A percentile compares a stretch with the other conserved stretches of the same genome.
Conservation (phyloP, 257 asterid genomes). For the Salvia hispanica region DNA sequence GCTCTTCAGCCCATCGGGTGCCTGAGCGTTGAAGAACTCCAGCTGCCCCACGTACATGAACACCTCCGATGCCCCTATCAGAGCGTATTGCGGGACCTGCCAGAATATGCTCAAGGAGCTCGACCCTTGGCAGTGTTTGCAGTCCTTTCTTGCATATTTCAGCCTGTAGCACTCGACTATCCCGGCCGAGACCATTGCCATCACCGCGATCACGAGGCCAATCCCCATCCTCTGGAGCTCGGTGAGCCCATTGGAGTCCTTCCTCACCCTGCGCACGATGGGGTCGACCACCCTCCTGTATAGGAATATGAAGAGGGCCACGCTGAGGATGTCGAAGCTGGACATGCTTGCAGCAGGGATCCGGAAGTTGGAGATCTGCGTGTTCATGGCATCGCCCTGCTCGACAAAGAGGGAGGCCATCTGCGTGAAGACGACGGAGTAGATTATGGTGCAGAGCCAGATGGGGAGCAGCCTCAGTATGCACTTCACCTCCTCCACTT, state of each 20-base stretch:
- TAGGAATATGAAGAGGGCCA: slow-evolving; percentile 76
- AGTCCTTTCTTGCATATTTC: slow-evolving; percentile 58
- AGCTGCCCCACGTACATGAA: slow-evolving; percentile 92
- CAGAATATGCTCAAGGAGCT: slow-evolving; percentile 88
- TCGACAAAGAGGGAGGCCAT: slow-evolving; percentile 97
- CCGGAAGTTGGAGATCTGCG: slow-evolving; percentile 58
- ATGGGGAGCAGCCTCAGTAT: slow-evolving; percentile 78
- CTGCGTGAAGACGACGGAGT: slow-evolving; percentile 91
- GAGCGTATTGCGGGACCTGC: slow-evolving; percentile 90
- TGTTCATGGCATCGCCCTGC: slow-evolving; percentile 93
- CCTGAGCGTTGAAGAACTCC: slow-evolving; percentile 87
- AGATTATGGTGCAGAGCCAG: slow-evolving; percentile 94
- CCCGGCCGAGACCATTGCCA: slow-evolving; percentile 85
- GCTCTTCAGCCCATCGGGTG: slow-evolving; percentile 92
- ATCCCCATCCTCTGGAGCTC: slow-evolving; percentile 96
- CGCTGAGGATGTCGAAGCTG: slow-evolving; percentile 84
- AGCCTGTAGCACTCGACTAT: slow-evolving; percentile 76
- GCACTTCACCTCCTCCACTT: slow-evolving; percentile 95
- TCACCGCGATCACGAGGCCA: slow-evolving; percentile 72
- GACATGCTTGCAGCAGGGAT: slow-evolving; percentile 97
- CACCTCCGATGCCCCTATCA: slow-evolving; percentile 89
- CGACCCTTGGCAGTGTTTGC: slow-evolving; percentile 73
- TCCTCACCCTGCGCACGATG: slow-evolving; percentile 38
- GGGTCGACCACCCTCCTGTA: slow-evolving; percentile 76
- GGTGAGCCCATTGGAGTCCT: slow-evolving; percentile 51